phyloP scores from a whole-genome alignment of 202 grass and related monocot genomes.

The Panicum hallii region DNA sequence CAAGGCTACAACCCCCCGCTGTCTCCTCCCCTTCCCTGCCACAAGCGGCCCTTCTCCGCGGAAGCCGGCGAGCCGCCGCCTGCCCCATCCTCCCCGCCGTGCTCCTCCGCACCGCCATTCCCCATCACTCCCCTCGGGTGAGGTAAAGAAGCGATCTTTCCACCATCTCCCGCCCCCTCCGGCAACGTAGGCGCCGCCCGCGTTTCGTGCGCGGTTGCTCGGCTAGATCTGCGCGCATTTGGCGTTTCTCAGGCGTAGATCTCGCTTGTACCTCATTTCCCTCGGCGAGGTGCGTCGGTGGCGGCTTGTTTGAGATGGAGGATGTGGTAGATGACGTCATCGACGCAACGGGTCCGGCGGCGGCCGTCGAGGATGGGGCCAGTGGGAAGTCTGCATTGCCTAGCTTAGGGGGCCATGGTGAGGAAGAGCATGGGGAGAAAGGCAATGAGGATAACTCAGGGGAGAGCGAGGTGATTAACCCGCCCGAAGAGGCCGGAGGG shows the following conservation, averaged over 20 bases:
- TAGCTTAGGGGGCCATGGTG: conserved; percentile 16
- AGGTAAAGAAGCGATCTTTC: conserved; percentile 45
- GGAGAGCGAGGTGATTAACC: conserved; percentile 65
- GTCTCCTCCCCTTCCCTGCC: conserved; percentile 32
- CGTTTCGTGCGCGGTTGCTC: conserved; percentile 29
- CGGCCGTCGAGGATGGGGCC: conserved; percentile 35
- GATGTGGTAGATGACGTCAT: conserved; percentile 28
- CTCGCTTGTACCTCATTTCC: conserved; percentile 33
- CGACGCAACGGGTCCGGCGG: conserved; percentile 4
- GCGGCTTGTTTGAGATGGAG: conserved; percentile 44
- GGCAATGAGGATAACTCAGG: conserved; percentile 47
- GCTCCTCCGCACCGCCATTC: conserved; percentile 29
- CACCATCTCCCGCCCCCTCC: background rate
- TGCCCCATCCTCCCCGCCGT: background rate
- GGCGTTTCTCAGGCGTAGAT: conserved; percentile 42
- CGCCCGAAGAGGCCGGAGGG: conserved; percentile 43
- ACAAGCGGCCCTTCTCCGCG: conserved; percentile 24
- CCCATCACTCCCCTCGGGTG: conserved; percentile 10
- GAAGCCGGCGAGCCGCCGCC: conserved; percentile 47
- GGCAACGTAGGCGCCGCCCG: conserved; percentile 1
- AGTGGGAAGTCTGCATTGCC: conserved; percentile 37
- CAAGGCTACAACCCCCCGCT: background rate
- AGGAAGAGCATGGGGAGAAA: conserved; percentile 32
- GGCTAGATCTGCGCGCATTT: conserved; percentile 52
- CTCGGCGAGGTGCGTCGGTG: background rate